phyloP scores from a whole-genome alignment of 768 basidiomycete species.

The Lactifluus subvellereus region DNA sequence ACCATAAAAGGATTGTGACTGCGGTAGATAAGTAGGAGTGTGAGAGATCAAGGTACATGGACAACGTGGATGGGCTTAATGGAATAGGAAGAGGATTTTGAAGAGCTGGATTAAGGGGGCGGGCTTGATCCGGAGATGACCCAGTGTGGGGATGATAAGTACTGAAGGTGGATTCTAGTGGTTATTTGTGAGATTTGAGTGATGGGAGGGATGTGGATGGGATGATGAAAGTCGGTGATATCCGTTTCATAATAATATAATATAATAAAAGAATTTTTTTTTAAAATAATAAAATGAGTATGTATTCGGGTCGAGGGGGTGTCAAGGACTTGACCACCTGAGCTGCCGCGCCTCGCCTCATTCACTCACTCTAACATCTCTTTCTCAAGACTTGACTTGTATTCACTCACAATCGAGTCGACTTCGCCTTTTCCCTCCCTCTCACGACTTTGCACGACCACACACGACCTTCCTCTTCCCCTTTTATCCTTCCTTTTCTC shows the following conservation, averaged over 20 bases:
- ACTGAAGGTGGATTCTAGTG: too few relatives aligned
- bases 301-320: background rate
- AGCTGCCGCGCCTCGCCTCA: conserved; percentile 15
- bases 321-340: background rate
- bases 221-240: conserved; percentile 11
- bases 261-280: background rate
- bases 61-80: too few relatives aligned
- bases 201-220: background rate
- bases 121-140: conserved; percentile 14
- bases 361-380: background rate
- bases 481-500: background rate
- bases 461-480: conserved; percentile 22
- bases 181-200: background rate
- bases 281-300: background rate
- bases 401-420: conserved; percentile 10
- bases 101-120: background rate
- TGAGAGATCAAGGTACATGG: background rate
- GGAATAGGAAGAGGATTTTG: too few relatives aligned
- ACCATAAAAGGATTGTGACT: background rate
- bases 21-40: background rate
- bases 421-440: conserved; percentile 27
- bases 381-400: background rate
- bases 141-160: conserved; percentile 7
- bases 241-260: conserved; percentile 2
- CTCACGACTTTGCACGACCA: conserved; percentile 27